Evolutionary conservation across 2,329 filamentous ascomycete species (phyloP).

Genomic region (Colletotrichum kahawae): DNA sequence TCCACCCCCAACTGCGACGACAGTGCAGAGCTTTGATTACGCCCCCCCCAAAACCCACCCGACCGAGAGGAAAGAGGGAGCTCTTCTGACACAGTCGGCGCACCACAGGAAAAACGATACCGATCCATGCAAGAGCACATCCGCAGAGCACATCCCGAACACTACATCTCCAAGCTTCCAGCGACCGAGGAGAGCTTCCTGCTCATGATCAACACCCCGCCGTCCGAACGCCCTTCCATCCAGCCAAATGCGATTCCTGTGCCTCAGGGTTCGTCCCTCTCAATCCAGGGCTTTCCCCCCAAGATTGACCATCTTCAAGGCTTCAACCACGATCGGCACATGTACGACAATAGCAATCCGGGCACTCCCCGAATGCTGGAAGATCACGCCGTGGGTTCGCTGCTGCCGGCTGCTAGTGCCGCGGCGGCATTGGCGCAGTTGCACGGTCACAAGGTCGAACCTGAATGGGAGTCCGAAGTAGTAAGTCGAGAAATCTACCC

Average conservation of each 20-base stretch:
- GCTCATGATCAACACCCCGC: conserved; percentile 93
- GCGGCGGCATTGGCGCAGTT: conserved; percentile 88
- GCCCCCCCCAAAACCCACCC: neutral
- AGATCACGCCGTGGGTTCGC: conserved; percentile 68
- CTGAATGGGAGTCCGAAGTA: conserved; percentile 79
- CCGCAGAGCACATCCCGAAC: conserved; percentile 91
- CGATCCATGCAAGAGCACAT: conserved; percentile 99
- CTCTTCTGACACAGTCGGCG: conserved; percentile 23
- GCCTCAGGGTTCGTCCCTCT: conserved; percentile 23
- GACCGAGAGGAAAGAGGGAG: conserved; percentile 11
- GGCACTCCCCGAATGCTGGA: conserved; percentile 73
- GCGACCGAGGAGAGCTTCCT: conserved; percentile 98
- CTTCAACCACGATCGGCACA: conserved; percentile 67
- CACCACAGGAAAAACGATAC: conserved; percentile 83
- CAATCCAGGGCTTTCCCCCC: conserved; percentile 22
- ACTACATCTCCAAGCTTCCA: conserved; percentile 97
- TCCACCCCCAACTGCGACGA: neutral
- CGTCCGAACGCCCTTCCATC: conserved; percentile 48
- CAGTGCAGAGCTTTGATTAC: conserved; percentile 12
- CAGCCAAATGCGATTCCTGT: conserved; percentile 35
- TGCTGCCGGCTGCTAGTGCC: conserved; percentile 74
- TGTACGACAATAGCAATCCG: conserved; percentile 70
- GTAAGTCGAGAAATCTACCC: conserved; percentile 55
- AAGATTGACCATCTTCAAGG: conserved; percentile 38
- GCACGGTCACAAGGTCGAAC: conserved; percentile 74